Base-by-base conservation (phyloP, 2,329 filamentous ascomycete species). In the Magnaporthales sp. region DNA sequence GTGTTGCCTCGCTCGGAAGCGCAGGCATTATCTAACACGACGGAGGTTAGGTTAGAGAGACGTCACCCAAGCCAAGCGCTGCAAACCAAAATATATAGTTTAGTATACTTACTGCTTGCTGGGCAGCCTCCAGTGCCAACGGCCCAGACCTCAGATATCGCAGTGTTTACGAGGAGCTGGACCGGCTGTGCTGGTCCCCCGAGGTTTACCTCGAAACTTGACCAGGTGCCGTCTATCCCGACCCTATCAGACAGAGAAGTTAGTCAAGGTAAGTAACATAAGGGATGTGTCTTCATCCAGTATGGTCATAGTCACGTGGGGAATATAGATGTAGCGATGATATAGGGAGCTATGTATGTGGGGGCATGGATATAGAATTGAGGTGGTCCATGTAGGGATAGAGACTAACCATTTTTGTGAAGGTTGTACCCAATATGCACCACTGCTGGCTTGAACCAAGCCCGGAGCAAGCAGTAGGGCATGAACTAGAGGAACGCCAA, bases 211-310 rank as follows among this genome's bases (percentile, higher is more conserved):
- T 80, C 81, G 70, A 91, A 86, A 7, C 89, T 86, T 19, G 89
- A 92, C 91, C 91, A 93, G 69, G 83, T 83, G 10, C 89, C 89
- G 73, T 91, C 89, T 70, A 84, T 81, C 63, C 87, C 87, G 68
- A 85, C 82, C 86, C 85, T 87, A 66, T 58, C 5, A 46, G 19
- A 4, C 38, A 46, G 38, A 10, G 2, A n/a, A n/a, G 38, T 46
- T n/a, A 46, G 38, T 6, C 3, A n/a, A 46, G 19, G 38, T 10
- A n/a, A 2, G 7, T 46, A 15, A 6, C 15, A 46, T 13, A 13
- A n/a, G 15, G 15, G n/a, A 19, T 10, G n/a, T 5, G 38, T 46
- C 38, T n/a, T 46, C 8, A 19, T 19, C 19, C 3, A n/a, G 15
- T 10, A n/a, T 46, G 8, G 38, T 10, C 38, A 46, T n/a, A 6